phyloP scores from a whole-genome alignment of 2,329 filamentous ascomycete species.

The Pseudonectria foliicola region DNA sequence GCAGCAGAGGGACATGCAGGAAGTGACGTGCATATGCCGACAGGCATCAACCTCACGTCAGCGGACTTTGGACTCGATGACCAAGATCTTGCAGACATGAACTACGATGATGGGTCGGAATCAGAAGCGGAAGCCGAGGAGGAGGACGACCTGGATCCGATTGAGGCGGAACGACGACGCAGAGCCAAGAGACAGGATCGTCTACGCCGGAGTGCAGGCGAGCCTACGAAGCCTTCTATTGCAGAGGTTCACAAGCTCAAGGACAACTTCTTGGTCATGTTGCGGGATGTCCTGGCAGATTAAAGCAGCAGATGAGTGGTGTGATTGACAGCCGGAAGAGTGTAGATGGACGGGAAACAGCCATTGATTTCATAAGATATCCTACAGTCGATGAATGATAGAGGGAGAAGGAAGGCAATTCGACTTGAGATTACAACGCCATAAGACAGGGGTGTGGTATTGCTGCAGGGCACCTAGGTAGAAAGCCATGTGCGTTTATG shows the following conservation, averaged over 20 bases:
- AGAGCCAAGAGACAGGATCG: conserved; percentile 72
- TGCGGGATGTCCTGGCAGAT: conserved; percentile 72
- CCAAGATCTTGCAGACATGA: conserved; percentile 79
- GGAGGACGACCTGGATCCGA: conserved; percentile 77
- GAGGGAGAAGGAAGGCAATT: no score
- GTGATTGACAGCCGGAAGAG: conserved; percentile 1
- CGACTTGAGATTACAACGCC: no score
- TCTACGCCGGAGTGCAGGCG: conserved; percentile 71
- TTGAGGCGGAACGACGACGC: conserved; percentile 75
- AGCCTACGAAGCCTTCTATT: conserved; percentile 76
- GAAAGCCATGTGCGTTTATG: no score
- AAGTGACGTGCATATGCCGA: conserved; percentile 39
- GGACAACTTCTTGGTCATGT: conserved; percentile 73
- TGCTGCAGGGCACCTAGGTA: no score
- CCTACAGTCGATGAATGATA: no score
- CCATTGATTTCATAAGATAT: conserved; percentile 1
- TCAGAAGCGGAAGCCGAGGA: conserved; percentile 64
- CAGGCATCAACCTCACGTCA: conserved; percentile 59
- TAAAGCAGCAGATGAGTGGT: conserved; percentile 33
- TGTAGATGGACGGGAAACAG: background rate
- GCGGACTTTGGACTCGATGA: conserved; percentile 86
- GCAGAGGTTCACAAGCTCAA: conserved; percentile 71
- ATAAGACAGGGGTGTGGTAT: no score
- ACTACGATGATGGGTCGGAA: conserved; percentile 64
- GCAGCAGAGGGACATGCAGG: conserved; percentile 62